Conservation (phyloP, 2,329 filamentous ascomycete species). For the Ceratocystis destructans region DNA sequence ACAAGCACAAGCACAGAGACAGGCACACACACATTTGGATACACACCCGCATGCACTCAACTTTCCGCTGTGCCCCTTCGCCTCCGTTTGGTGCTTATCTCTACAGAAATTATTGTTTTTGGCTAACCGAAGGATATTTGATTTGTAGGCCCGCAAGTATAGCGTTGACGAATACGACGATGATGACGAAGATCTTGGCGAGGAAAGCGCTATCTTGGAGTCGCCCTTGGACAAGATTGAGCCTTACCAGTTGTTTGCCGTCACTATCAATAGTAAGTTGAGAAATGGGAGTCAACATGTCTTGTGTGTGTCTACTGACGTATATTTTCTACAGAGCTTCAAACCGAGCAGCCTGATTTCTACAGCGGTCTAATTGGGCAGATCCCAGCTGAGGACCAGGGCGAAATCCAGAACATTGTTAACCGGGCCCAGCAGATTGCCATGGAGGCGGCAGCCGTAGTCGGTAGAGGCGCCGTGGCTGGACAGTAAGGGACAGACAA, state of each 20-base stretch:
- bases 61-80: too few relatives aligned
- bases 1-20: too few relatives aligned
- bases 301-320: neutral
- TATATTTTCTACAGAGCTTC: conserved; percentile 46
- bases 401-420: conserved; percentile 65
- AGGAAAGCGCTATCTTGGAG: conserved; percentile 85
- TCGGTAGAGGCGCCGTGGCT: conserved; percentile 20
- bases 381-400: conserved; percentile 66
- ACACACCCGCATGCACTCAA: too few relatives aligned
- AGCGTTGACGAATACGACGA: conserved; percentile 44
- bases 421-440: conserved; percentile 41
- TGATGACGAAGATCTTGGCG: conserved; percentile 68
- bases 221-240: conserved; percentile 92
- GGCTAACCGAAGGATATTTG: too few relatives aligned
- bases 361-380: conserved; percentile 70
- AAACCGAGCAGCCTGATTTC: conserved; percentile 80
- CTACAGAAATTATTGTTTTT: too few relatives aligned
- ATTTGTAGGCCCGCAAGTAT: conserved; percentile 62
- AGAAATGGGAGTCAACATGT: neutral
- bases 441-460: conserved; percentile 25
- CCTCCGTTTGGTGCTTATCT: too few relatives aligned
- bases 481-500: neutral
- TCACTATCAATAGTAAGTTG: conserved; percentile 64
- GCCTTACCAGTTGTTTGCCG: conserved; percentile 80
- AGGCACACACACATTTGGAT: too few relatives aligned